Evolutionary conservation across 116 monocot genomes (phyloP).

Genomic region (Papilionanthe hybrid): DNA sequence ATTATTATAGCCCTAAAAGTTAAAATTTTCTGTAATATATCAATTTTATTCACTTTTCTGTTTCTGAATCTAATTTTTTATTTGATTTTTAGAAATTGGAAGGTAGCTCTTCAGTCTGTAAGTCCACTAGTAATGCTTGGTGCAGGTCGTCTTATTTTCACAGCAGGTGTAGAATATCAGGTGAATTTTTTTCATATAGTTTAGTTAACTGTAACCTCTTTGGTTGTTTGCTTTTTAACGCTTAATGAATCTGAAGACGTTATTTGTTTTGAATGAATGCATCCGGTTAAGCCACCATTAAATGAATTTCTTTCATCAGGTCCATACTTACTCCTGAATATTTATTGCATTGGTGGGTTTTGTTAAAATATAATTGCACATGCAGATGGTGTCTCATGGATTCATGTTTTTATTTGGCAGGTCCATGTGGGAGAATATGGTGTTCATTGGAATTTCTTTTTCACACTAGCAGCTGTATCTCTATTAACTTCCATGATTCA

Average conservation of each 20-base stretch:
- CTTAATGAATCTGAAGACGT: neutral
- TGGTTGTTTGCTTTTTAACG: neutral
- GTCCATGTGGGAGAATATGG: constrained; percentile 98
- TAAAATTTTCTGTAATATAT: neutral
- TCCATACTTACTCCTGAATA: too few species aligned
- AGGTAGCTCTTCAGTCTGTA: constrained; percentile 40
- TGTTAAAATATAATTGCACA: neutral
- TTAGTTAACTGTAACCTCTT: neutral
- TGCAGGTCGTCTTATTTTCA: constrained; percentile 67
- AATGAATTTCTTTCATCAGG: too few species aligned
- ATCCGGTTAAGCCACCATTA: neutral
- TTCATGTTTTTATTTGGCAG: constrained; percentile 30
- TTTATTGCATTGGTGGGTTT: neutral
- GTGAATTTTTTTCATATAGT: constrained; percentile 27
- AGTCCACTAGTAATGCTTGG: constrained; percentile 73
- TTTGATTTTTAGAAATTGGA: constrained; percentile 50
- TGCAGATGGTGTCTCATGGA: neutral
- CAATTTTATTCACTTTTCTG: neutral
- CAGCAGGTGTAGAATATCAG: constrained; percentile 86
- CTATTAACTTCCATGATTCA: constrained; percentile 55
- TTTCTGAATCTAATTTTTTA: constrained; percentile 1
- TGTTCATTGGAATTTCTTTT: constrained; percentile 99
- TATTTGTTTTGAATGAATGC: neutral
- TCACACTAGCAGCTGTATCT: constrained; percentile 86
- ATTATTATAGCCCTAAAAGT: neutral